These are phyloP conservation scores for Candida namnaoensis DNA, from an alignment of 805 yeast species.

Conservation along the genomic window DNA sequence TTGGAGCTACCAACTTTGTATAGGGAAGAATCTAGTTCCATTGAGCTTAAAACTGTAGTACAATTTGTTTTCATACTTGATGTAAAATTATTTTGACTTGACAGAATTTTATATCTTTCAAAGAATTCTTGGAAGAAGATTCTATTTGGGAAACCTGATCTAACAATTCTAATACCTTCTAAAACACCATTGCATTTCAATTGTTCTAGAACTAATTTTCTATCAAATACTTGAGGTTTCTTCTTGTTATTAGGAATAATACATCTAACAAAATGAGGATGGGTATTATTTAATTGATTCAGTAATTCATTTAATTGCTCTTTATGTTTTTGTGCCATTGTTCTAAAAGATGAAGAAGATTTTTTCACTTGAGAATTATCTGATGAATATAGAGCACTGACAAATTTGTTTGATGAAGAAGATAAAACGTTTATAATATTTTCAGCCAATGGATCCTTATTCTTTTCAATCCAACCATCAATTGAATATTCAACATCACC, in stretches of 20 bases:
- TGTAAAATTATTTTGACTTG: conserved; percentile 33
- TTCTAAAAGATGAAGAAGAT: conserved; percentile 42
- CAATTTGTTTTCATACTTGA: conserved; percentile 56
- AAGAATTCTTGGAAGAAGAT: conserved; percentile 76
- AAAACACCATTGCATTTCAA: conserved; percentile 94
- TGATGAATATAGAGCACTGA: conserved; percentile 43
- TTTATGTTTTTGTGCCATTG: conserved; percentile 84
- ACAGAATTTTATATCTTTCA: conserved; percentile 64
- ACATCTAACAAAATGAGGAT: conserved; percentile 96
- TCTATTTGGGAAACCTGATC: conserved; percentile 95
- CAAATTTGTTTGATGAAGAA: conserved; percentile 45
- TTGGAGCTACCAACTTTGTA: conserved; percentile 91
- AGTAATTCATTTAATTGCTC: conserved; percentile 71
- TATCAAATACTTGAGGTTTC: conserved; percentile 63
- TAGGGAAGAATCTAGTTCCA: conserved; percentile 63
- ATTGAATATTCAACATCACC: conserved; percentile 92
- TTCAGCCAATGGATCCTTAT: conserved; percentile 87
- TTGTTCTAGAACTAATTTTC: conserved; percentile 74
- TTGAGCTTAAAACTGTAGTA: conserved; percentile 54
- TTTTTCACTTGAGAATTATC: conserved; percentile 21
- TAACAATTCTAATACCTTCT: conserved; percentile 94
- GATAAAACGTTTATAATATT: conserved; percentile 55
- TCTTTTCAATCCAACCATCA: conserved; percentile 90
- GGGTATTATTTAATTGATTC: conserved; percentile 67
- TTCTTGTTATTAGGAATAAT: conserved; percentile 83